These are phyloP conservation scores for Prunus padus DNA, from an alignment of 306 rosid species.

Conservation along the genomic window DNA sequence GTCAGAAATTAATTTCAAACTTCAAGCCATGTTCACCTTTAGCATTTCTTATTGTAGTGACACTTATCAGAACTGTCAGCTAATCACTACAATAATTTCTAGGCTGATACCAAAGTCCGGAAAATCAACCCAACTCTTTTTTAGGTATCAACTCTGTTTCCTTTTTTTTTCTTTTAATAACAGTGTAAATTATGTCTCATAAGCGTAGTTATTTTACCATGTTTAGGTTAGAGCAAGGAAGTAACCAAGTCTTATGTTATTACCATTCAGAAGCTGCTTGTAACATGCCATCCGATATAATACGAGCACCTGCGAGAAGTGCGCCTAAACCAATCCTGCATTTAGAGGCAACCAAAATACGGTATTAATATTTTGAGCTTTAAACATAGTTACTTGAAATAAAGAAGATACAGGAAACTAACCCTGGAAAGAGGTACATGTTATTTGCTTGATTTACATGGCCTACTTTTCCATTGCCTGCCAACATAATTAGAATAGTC, in stretches of 20 bases:
- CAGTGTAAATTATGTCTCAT: background rate
- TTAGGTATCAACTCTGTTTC: too few species aligned
- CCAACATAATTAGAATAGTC: constrained; percentile 9
- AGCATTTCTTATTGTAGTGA: background rate
- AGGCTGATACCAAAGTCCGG: background rate
- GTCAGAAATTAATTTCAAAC: constrained; percentile 34
- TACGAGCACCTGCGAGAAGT: constrained; percentile 84
- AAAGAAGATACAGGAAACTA: constrained; percentile 26
- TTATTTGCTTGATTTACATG: constrained; percentile 99
- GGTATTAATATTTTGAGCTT: constrained; percentile 5
- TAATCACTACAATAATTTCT: background rate
- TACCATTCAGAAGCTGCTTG: constrained; percentile 99
- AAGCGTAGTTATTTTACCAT: background rate
- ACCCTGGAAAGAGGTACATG: constrained; percentile 99
- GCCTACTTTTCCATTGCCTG: constrained; percentile 88
- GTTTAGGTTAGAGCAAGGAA: background rate
- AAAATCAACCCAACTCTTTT: background rate
- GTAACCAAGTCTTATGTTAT: background rate
- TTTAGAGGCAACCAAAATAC: constrained; percentile 25
- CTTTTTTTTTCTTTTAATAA: too few species aligned
- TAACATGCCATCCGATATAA: constrained; percentile 91
- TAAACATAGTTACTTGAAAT: constrained; percentile 2
- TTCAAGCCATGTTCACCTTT: background rate
- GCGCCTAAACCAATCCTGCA: constrained; percentile 96
- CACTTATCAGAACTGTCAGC: background rate